These are phyloP conservation scores for Geotrichum restrictum DNA, from an alignment of 1,139 yeast genomes.

Conservation along the genomic window DNA sequence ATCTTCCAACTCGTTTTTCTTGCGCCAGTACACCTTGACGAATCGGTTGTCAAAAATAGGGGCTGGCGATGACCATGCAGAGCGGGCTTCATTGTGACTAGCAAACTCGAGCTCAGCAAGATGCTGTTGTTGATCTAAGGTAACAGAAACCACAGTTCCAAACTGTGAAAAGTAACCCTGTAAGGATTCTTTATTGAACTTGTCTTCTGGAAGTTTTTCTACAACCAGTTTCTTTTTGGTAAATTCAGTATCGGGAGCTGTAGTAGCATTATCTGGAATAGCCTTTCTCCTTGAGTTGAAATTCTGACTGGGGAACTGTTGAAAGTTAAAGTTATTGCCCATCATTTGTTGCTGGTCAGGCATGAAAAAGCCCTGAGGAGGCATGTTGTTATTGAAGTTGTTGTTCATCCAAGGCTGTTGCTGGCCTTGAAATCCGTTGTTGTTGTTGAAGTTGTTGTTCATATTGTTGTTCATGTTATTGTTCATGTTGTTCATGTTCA, in stretches of 20 bases:
- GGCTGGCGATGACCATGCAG: constrained; percentile 45
- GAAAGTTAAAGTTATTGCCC: constrained; percentile 3
- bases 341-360: no score
- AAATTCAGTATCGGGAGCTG: constrained; percentile 27
- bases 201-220: constrained; percentile 45
- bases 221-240: constrained; percentile 37
- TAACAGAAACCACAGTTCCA: constrained; percentile 40
- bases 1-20: constrained; percentile 13
- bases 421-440: constrained; percentile 1
- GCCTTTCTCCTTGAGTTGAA: constrained; percentile 12
- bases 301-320: constrained; percentile 21
- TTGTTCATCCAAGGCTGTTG: constrained; percentile 8
- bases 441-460: constrained; percentile 14
- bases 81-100: constrained; percentile 41
- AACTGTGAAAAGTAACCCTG: constrained; percentile 42
- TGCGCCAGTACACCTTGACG: constrained; percentile 47
- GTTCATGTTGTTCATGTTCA: constrained; percentile 1
- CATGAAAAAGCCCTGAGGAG: not conserved
- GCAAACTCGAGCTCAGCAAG: constrained; percentile 43
- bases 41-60: constrained; percentile 50
- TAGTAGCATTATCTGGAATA: constrained; percentile 24
- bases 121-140: constrained; percentile 31
- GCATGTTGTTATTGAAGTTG: not conserved
- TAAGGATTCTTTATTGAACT: constrained; percentile 38
- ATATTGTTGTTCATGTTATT: constrained; percentile 1